These are phyloP conservation scores for Epichloe sibirici DNA, from an alignment of 2,329 filamentous ascomycete species.

Conservation along the genomic window DNA sequence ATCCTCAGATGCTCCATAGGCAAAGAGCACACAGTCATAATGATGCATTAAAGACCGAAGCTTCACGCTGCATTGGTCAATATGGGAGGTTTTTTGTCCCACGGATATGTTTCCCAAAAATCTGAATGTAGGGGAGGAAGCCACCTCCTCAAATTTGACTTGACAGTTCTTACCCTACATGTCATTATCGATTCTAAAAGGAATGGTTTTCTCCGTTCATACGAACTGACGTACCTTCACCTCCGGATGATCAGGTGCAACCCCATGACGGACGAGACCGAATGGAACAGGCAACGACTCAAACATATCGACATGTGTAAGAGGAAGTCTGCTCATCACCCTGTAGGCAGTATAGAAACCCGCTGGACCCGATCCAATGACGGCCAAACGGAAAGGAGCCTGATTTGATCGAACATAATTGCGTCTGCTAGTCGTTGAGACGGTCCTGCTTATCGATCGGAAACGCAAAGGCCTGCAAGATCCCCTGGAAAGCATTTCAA, in stretches of 20 bases:
- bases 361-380: slow-evolving; percentile 87
- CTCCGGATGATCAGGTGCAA: slow-evolving; percentile 96
- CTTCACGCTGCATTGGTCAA: slow-evolving; percentile 41
- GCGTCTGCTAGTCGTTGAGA: not conserved
- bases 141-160: slow-evolving; percentile 85
- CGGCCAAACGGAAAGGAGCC: slow-evolving; percentile 62
- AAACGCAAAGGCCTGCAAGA: not conserved
- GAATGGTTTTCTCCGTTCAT: not conserved
- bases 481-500: not conserved
- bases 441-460: not conserved
- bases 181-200: slow-evolving; percentile 1
- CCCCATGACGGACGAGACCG: slow-evolving; percentile 83
- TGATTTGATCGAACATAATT: slow-evolving; percentile 11
- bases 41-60: slow-evolving; percentile 59
- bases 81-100: slow-evolving; percentile 37
- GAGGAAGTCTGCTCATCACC: slow-evolving; percentile 61
- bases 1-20: slow-evolving; percentile 84
- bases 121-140: slow-evolving; percentile 67
- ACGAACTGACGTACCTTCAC: slow-evolving; percentile 60
- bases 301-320: slow-evolving; percentile 84
- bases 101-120: slow-evolving; percentile 86
- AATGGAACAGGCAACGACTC: slow-evolving; percentile 87
- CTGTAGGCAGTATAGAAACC: slow-evolving; percentile 91
- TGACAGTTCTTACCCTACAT: slow-evolving; percentile 62
- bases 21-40: slow-evolving; percentile 86